Base-by-base conservation (phyloP, 2,329 filamentous ascomycete genomes). In the Alternaria incomplexa region DNA sequence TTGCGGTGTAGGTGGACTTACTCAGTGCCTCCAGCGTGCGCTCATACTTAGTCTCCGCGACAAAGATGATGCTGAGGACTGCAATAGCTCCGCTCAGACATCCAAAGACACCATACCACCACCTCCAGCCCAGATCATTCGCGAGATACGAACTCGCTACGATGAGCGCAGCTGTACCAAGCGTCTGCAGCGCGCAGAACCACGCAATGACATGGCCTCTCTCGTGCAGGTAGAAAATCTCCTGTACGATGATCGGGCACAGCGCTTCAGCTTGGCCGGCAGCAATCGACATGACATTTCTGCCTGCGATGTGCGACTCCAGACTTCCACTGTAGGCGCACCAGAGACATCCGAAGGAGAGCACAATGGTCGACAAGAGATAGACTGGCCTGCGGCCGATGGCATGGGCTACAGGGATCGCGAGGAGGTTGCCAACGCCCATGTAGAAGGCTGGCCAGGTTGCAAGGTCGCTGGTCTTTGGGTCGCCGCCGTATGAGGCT, bases 371-470 rank as follows among this genome's bases (percentile, higher is more conserved):
- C 13, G 63, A 63, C 17, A 66, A 11, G 6, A 66, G 57, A 28
- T 63, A 66, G 6, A 66, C 44, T 4, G 63, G 63, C 30, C 63
- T 40, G 9, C 63, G 63, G n/a, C 63, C 63, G 7, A 66, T 44
- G 6, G 63, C 61, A 22, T 61, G 61, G 4, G 63, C 63, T 10
- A 66, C 48, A 7, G 63, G 63, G 11, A 66, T 66, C 1, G 63
- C 63, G 15, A 66, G 13, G 2, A 66, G 36, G 43, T 66, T 66
- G 4, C 63, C 63, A 15, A 66, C 45, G 12, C 63, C 63, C 63
- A 66, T 66, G 40, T 50, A 66, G 23, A 66, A 63, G 13, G 63
- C 61, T n/a, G 63, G 63, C 57, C 61, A 66, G 4, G 63, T 66
- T 15, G 54, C 48, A 13, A 66, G 54, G 30, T 66, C 63, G 28